Base-by-base conservation (phyloP, 192 early-diverging fungal species). In the Linderina pennispora region DNA sequence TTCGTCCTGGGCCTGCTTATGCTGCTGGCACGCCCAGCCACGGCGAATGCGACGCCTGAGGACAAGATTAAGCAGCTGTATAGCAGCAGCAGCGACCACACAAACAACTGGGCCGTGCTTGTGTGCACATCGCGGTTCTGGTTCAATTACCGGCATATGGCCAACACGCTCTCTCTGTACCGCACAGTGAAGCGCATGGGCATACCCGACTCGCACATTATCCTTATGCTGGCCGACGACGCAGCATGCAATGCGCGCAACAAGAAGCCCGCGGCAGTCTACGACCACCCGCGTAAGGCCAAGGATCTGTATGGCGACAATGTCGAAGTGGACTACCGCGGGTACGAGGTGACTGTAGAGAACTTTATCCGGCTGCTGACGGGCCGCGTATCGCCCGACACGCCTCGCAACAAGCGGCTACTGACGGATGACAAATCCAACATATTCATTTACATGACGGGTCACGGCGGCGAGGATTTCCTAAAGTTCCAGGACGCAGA, bases 121-220 rank as follows among this genome's bases (percentile, higher is more conserved):
- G 95, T 91, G 19, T 90, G 91, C 74, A 94, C 97, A 2, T 99
- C 97, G 10, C 82, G 97, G 7, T 99, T 95, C 68, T 99, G 97
- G 97, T 97, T 99, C 79, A 99, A 99, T 70, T 99, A 99, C 68
- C 74, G 93, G 11, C 97, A 99, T 67, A 94, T 96, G 39, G 94
- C 97, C 57, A 99, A 99, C 61, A 92, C 94, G 8, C 75, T 99
- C 19, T 94, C 94, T 15, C 94, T 99, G 76, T 99, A 99, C 72
- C 83, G 91, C n/a, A 96, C 93, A 7, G 92, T 98, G 20, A 96
- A 98, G 53, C 81, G 93, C 19, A 79, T 99, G 21, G 97, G 97
- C 18, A 99, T 99, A 48, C 97, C 97, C 0, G 97, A 99, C 65
- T 92, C 89, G 8, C 92, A 96, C 71, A 97, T 99, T 56, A 91